A percentile compares a stretch with the other conserved stretches of the same genome.
phyloP scores from a whole-genome alignment of 148 eudicot species.

The Drosera capensis region DNA sequence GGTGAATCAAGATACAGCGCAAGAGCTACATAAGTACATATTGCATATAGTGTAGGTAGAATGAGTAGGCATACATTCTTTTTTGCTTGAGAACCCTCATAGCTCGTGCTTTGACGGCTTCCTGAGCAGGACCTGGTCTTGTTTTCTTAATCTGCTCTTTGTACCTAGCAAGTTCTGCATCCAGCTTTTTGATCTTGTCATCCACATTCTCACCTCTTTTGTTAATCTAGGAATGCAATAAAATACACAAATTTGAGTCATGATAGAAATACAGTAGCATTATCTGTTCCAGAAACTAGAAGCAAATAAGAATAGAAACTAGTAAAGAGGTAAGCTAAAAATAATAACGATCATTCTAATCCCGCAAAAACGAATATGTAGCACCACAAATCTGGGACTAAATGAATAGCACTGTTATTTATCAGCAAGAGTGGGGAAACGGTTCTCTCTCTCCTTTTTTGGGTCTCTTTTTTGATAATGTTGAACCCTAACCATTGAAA shows the following conservation, averaged over 20 bases:
- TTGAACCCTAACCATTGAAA: no score
- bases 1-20: no score
- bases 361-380: no score
- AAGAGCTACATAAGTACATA: no score
- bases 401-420: no score
- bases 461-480: no score
- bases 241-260: not conserved
- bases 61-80: slow-evolving; percentile 46
- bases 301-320: not conserved
- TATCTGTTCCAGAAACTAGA: not conserved
- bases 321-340: no score
- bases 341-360: no score
- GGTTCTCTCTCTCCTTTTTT: no score
- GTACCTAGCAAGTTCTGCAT: slow-evolving; percentile 67
- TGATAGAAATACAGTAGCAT: not conserved
- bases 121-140: slow-evolving; percentile 94
- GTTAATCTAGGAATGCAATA: slow-evolving; percentile 37
- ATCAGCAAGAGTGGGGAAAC: no score
- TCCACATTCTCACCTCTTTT: slow-evolving; percentile 86
- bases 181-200: slow-evolving; percentile 88
- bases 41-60: no score
- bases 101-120: slow-evolving; percentile 90
- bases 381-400: no score
- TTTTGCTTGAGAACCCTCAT: slow-evolving; percentile 95
- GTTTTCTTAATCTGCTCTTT: slow-evolving; percentile 94